Conservation (phyloP, 2,329 filamentous ascomycete genomes). For the Dendrostoma leiphaemia region DNA sequence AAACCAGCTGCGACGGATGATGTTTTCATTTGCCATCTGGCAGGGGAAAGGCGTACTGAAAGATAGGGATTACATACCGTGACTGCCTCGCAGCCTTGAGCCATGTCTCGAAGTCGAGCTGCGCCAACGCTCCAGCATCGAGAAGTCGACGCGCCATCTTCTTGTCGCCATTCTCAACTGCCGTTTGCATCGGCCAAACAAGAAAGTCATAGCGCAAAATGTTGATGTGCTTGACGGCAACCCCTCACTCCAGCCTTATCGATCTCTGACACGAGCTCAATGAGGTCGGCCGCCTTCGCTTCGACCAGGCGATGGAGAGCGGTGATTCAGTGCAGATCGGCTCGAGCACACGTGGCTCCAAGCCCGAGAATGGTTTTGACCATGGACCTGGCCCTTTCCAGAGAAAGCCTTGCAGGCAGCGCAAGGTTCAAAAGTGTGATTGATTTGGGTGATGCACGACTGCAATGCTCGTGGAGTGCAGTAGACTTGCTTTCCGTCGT, state of each 20-base stretch:
- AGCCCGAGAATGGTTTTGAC: conserved; percentile 62
- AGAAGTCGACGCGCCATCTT: conserved; percentile 60
- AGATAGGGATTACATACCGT: background rate
- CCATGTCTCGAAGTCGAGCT: conserved; percentile 64
- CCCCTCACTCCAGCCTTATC: conserved; percentile 61
- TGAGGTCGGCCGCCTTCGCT: conserved; percentile 43
- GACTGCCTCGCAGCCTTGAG: conserved; percentile 54
- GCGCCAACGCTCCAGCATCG: conserved; percentile 56
- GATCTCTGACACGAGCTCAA: conserved; percentile 49
- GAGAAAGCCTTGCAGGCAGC: conserved; percentile 63
- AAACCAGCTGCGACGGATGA: no score
- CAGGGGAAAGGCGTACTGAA: background rate
- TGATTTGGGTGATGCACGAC: conserved; percentile 79
- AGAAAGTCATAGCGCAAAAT: conserved; percentile 29
- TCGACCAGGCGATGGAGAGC: conserved; percentile 64
- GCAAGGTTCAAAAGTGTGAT: conserved; percentile 71
- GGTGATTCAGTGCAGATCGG: conserved; percentile 62
- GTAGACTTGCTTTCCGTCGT: conserved; percentile 78
- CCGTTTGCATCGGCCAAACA: conserved; percentile 45
- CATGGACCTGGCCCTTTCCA: conserved; percentile 64
- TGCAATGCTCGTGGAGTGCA: conserved; percentile 73
- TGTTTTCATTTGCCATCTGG: no score
- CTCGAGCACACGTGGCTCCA: conserved; percentile 72
- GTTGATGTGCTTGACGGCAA: conserved; percentile 65
- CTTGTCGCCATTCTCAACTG: conserved; percentile 52